Evolutionary conservation across 805 yeast genomes (phyloP).

Genomic region (Saturnispora besseyi): DNA sequence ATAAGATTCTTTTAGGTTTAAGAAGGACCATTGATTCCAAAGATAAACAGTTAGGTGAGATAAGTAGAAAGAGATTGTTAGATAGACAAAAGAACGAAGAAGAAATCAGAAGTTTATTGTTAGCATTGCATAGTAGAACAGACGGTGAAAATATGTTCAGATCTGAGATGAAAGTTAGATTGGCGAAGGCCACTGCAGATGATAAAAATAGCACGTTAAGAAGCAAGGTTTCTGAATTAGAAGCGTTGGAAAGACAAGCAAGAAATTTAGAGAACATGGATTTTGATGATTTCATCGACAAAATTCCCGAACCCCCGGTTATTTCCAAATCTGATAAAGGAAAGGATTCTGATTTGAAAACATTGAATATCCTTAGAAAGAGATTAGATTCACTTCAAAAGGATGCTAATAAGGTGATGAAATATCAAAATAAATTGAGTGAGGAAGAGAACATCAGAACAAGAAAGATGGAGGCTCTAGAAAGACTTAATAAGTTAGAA

Average conservation of each 20-base stretch:
- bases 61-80: constrained; percentile 46
- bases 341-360: constrained; percentile 43
- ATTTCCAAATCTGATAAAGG: constrained; percentile 11
- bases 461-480: constrained; percentile 59
- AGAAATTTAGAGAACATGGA: constrained; percentile 80
- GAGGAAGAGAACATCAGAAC: constrained; percentile 47
- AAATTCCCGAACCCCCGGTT: constrained; percentile 11
- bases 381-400: constrained; percentile 55
- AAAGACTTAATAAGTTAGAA: constrained; percentile 64
- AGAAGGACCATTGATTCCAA: constrained; percentile 55
- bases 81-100: constrained; percentile 72
- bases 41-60: constrained; percentile 51
- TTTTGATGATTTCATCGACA: constrained; percentile 42
- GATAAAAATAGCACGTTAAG: constrained; percentile 6
- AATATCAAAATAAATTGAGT: constrained; percentile 42
- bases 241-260: constrained; percentile 66
- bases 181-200: constrained; percentile 7
- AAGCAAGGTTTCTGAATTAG: constrained; percentile 8
- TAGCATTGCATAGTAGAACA: constrained; percentile 42
- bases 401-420: constrained; percentile 70
- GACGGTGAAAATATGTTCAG: constrained; percentile 19
- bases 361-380: constrained; percentile 45
- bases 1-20: constrained; percentile 46
- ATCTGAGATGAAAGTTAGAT: constrained; percentile 18
- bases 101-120: constrained; percentile 65